Base-by-base conservation (phyloP, 2,329 filamentous ascomycete genomes). In the Clonostachys sp. region DNA sequence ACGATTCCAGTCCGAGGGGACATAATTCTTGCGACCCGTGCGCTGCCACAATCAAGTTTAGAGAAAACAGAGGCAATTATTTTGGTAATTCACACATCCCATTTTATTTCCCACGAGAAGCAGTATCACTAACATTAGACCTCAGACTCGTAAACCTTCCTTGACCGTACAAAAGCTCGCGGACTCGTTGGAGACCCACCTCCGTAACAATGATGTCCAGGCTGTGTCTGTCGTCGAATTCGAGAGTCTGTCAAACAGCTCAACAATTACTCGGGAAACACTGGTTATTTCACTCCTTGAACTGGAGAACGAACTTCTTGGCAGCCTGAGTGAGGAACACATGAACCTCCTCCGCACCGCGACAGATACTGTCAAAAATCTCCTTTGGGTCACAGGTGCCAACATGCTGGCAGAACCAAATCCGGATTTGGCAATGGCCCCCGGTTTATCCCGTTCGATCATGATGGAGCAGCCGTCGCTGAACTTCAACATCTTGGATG, bases 401-500 rank as follows among this genome's bases (percentile, higher is more conserved):
- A 14, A 18, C 35, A 35, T 41, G 8, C 18, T 20, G 5, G 4
- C 18, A 20, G 18, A 20, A 20, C 18, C 18, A 20, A 39, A 49
- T 13, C 44, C 47, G 3, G 35, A 42, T 7, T 14, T 49, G 5
- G n/a, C 47, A 4, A 30, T 49, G 30, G 38, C 34, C n/a, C 34
- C 16, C 34, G 47, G 47, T 18, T 41, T 49, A 5, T 20, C 40
- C 5, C 30, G 47, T 30, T n/a, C 47, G 12, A 17, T 49, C n/a
- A 49, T 44, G 41, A 10, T 49, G 30, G 47, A 49, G 44, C 44
- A 49, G 24, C 47, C 47, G 13, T 17, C 47, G 4, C 13, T 30
- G 12, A 45, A 36, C 17, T 24, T 39, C 34, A 17, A 18, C 13
- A 16, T 30, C 2, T 16, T 45, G 3, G 44, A 45, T 12, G 12